phyloP scores from a whole-genome alignment of 768 basidiomycete genomes.

The Russula lepida region DNA sequence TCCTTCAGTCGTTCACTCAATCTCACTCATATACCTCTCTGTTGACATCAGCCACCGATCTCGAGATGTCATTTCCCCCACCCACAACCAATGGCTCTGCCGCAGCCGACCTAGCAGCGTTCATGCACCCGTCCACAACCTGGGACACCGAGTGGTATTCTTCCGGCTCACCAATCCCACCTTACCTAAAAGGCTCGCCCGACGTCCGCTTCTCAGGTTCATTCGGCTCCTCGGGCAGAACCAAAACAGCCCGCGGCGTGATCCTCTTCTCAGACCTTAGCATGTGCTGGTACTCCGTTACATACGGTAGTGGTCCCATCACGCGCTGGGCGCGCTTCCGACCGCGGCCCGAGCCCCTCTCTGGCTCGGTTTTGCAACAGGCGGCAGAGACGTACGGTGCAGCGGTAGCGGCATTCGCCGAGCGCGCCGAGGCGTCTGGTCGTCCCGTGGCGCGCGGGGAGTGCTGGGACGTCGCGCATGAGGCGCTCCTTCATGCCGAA shows the following conservation, averaged over 20 bases:
- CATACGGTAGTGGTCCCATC: slow-evolving; percentile 28
- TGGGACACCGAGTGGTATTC: slow-evolving; percentile 40
- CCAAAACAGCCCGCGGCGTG: slow-evolving; percentile 31
- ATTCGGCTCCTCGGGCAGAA: slow-evolving; percentile 26
- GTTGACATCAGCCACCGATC: slow-evolving; percentile 5
- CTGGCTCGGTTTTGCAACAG: slow-evolving; percentile 29
- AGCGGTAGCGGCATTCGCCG: slow-evolving; percentile 40
- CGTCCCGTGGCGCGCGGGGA: slow-evolving; percentile 43
- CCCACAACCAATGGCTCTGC: slow-evolving; percentile 28
- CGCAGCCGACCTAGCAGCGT: slow-evolving; percentile 38
- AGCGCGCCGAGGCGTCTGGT: slow-evolving; percentile 36
- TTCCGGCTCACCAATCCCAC: slow-evolving; percentile 27
- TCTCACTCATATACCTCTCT: background rate
- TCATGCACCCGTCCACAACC: slow-evolving; percentile 34
- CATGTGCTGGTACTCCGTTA: slow-evolving; percentile 40
- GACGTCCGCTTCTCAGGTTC: slow-evolving; percentile 27
- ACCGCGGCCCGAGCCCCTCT: slow-evolving; percentile 32
- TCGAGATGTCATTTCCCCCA: slow-evolving; percentile 31
- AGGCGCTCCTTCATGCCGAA: slow-evolving; percentile 38
- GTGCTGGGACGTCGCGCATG: slow-evolving; percentile 51
- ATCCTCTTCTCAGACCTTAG: slow-evolving; percentile 43
- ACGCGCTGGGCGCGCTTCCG: slow-evolving; percentile 34
- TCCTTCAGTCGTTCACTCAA: background rate
- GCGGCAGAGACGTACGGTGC: slow-evolving; percentile 45
- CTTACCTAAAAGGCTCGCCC: slow-evolving; percentile 26